Conservation (phyloP, 2,329 filamentous ascomycete genomes). For the Penicillium vulpinum region DNA sequence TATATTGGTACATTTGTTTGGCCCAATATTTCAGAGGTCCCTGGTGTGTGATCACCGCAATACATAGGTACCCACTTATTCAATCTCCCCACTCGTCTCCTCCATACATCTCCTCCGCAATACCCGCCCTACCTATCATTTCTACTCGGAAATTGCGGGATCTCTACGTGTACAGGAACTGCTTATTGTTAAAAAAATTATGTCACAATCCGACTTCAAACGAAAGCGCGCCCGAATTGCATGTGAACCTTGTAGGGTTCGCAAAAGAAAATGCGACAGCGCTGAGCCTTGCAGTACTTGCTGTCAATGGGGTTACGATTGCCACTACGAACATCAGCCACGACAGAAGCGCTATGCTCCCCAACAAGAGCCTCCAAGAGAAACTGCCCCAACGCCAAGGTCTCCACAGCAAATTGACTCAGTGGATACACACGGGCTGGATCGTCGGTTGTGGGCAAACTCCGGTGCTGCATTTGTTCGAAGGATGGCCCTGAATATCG, state of each 20-base stretch:
- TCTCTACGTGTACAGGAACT: neutral
- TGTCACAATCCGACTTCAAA: conserved; percentile 15
- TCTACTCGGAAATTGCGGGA: conserved; percentile 1
- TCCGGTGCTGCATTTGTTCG: conserved; percentile 57
- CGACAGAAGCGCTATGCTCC: conserved; percentile 7
- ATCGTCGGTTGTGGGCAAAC: conserved; percentile 53
- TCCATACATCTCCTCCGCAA: neutral
- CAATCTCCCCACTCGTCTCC: no score
- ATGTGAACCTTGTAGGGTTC: conserved; percentile 31
- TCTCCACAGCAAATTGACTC: neutral
- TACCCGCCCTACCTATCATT: neutral
- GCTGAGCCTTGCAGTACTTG: conserved; percentile 29
- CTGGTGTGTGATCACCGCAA: no score
- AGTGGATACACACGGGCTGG: conserved; percentile 15
- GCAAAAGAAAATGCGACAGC: conserved; percentile 34
- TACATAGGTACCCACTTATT: no score
- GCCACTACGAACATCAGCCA: conserved; percentile 23
- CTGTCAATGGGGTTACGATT: conserved; percentile 31
- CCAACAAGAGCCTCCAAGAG: conserved; percentile 3
- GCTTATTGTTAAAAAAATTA: neutral
- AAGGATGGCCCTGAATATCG: conserved; percentile 53
- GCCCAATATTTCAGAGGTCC: no score
- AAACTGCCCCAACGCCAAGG: neutral
- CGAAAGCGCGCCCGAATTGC: conserved; percentile 27
- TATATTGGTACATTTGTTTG: no score